Base-by-base conservation (phyloP, 805 yeast species). In the Teunomyces panamensis region DNA sequence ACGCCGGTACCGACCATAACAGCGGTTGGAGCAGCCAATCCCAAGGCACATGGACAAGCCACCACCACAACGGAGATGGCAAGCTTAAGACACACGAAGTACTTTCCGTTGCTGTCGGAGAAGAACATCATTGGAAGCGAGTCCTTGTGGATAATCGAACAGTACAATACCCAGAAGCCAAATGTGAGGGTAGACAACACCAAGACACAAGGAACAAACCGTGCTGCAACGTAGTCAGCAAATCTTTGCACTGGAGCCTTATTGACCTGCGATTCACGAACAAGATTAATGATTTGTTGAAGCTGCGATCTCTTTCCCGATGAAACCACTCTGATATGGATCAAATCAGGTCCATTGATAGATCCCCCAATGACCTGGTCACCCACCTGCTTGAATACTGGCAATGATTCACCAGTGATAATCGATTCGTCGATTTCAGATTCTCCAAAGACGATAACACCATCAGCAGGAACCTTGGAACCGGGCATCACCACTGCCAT, bases 1-100 rank as follows among this genome's bases (percentile, higher is more conserved):
- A 89, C 85, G 35, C 99, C 99, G 2, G 98, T 92, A 7, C 97
- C 99, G 2, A 94, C 99, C 97, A 95, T 94, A 9, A 94, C 89
- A 0, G 98, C 98, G 1, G 99, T 95, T 1, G 99, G 99, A 0
- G 98, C 96, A 3, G 97, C 97, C 44, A 94, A 74, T 2, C 99
- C 99, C 20, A 94, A 69, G 0, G 99, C 98, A 76, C 99, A 94
- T 0, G 99, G 99, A 67, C 99, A 94, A 1, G 99, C 99, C 43
- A 94, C 97, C 9, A 94, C 97, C 53, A 95, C 80, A 4, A 94
- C 99, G 5, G 96, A 84, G 26, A 94, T 92, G 5, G 96, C 85
- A 41, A 91, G 77, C 57, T 87, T 83, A 48, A 95, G 65, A 60
- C 92, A 85, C 4, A 80, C 80, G 62, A 81, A 83, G 53, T 83